These are phyloP conservation scores for Medicago lupulina DNA, from an alignment of 306 rosid genomes.

Conservation along the genomic window DNA sequence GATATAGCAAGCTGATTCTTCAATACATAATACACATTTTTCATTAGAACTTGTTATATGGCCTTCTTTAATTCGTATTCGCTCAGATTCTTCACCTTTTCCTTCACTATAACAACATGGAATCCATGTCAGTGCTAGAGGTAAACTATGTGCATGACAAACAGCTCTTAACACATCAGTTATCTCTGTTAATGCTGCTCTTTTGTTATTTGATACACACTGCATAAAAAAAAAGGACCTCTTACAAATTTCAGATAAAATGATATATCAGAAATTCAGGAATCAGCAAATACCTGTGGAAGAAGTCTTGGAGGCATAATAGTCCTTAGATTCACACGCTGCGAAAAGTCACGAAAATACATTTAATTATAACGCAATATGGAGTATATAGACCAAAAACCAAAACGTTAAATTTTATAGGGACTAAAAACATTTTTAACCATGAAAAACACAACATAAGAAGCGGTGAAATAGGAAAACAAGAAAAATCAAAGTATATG, in stretches of 20 bases:
- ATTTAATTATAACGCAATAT: conserved; percentile 19
- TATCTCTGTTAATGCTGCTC: conserved; percentile 81
- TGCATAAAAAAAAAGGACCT: conserved; percentile 47
- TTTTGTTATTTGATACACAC: conserved; percentile 72
- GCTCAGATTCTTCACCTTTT: conserved; percentile 46
- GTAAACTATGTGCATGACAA: conserved; percentile 91
- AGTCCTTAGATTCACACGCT: conserved; percentile 79
- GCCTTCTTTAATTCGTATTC: conserved; percentile 59
- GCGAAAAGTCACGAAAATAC: conserved; percentile 41
- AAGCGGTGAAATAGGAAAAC: no score
- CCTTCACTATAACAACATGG: conserved; percentile 72
- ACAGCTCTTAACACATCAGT: conserved; percentile 81
- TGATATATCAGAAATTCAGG: not conserved
- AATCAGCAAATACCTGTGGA: conserved; percentile 63
- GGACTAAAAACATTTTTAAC: no score
- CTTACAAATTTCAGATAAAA: conserved; percentile 40
- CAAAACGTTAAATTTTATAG: no score
- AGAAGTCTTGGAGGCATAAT: conserved; percentile 60
- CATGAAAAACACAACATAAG: no score
- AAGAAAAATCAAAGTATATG: no score
- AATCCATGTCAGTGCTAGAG: conserved; percentile 93
- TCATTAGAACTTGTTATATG: conserved; percentile 49
- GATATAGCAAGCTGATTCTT: conserved; percentile 82
- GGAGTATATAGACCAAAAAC: no score
- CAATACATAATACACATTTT: conserved; percentile 76